Evolutionary conservation across 1,139 yeast genomes (phyloP), one percentile per base, ranked within the genome.

Genomic region (Spathaspora sp.): DNA sequence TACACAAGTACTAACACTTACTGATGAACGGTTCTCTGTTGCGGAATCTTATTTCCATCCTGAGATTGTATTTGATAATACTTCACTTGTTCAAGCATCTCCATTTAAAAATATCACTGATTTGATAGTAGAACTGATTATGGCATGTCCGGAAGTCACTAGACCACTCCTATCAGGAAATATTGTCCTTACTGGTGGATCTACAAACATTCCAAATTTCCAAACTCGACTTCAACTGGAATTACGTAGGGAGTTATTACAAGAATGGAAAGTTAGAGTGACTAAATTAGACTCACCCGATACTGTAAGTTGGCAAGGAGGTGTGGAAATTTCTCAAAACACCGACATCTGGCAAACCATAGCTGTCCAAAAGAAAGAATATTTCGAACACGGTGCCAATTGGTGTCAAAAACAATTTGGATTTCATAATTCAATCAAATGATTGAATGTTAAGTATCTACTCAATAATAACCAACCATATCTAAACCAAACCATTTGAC

Each of bases 401-500:
- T 85, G 89, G 85, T 81, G 88, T 39, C 87, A 82, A 54, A 80
- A 82, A 54, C 84, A 86, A 58, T 86, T 86, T 69, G 90, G 90
- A 1, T 84, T 79, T 56, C 45, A 42, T 18, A 42, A 18, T 47
- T 70, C 68, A 38, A 69, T 67, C 50, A 90, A 73, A 58, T 88
- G 91, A 64, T 91, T 93, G 44, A 74, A 76, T 39, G 82, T 84
- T 78, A 86, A 78, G 66, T 86, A 87, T 52, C 95, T 75, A 51
- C 96, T 86, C 38, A 84, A 67, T 7, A 80, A 51, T 58, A 93
- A 73, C 97, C 98, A 93, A 1, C 90, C 86, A 71, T 87, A 89
- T 54, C 99, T 76, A 65, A 86, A 93, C 98, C 98, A 93, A 11
- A 85, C 91, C 89, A 93, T 87, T 64, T 93, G 99, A 3, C 96